These are phyloP conservation scores for Mucor lusitanicus DNA, from an alignment of 371 early-diverging fungal genomes.

Conservation along the genomic window DNA sequence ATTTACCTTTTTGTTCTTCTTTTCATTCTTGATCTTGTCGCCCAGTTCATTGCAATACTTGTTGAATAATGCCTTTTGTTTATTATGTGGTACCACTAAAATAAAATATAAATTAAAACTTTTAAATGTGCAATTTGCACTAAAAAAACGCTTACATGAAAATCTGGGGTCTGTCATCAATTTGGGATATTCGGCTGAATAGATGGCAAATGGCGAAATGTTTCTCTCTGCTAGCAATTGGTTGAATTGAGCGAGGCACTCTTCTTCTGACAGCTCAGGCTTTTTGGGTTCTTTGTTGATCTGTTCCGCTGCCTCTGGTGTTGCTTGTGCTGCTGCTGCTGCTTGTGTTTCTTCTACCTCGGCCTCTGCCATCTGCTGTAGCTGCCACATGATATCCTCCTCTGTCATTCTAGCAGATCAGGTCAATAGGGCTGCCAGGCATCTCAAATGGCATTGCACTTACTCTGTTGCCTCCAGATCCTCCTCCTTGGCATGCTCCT, in stretches of 20 bases:
- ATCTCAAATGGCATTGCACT: background rate
- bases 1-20: constrained; percentile 40
- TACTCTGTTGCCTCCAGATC: constrained; percentile 27
- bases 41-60: constrained; percentile 66
- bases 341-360: constrained; percentile 17
- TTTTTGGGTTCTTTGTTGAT: background rate
- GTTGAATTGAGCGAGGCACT: constrained; percentile 40
- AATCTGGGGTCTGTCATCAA: constrained; percentile 61
- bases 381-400: constrained; percentile 71
- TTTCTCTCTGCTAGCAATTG: constrained; percentile 69
- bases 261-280: constrained; percentile 32
- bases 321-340: background rate
- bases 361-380: constrained; percentile 57
- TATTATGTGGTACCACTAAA: constrained; percentile 36
- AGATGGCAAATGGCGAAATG: constrained; percentile 74
- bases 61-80: constrained; percentile 68
- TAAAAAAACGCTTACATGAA: constrained; percentile 33
- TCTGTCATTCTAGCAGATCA: constrained; percentile 61
- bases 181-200: constrained; percentile 67
- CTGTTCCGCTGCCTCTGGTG: constrained; percentile 4
- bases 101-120: constrained; percentile 4
- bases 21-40: constrained; percentile 54
- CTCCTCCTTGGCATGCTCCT: constrained; percentile 5
- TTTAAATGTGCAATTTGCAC: constrained; percentile 14
- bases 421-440: background rate